phyloP scores from a whole-genome alignment of 257 asterid species.

The Nicotiana noctiflora region DNA sequence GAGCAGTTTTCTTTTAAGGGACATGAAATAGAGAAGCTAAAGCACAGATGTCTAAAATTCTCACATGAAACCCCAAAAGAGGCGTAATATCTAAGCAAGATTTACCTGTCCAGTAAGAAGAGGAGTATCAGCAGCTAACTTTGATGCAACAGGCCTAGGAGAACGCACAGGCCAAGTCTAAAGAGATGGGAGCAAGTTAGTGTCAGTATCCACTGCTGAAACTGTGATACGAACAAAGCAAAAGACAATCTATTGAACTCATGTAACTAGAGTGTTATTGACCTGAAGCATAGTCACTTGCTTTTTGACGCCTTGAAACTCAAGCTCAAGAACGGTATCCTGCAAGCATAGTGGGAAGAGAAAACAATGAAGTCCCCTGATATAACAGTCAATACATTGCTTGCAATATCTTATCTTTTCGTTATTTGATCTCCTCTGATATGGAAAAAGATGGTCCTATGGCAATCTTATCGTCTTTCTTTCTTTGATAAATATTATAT shows the following conservation, averaged over 20 bases:
- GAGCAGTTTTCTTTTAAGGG: conserved; percentile 14
- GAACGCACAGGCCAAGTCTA: conserved; percentile 98
- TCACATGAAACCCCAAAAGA: conserved; percentile 8
- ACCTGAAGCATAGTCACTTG: conserved; percentile 98
- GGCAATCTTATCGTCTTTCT: not conserved
- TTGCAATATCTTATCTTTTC: not conserved
- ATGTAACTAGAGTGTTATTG: conserved; percentile 2
- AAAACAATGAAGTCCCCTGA: not conserved
- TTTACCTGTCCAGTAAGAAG: conserved; percentile 98
- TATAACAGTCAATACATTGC: not conserved
- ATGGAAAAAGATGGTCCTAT: not conserved
- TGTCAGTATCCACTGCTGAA: conserved; percentile 8
- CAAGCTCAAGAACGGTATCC: conserved; percentile 99
- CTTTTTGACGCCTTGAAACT: conserved; percentile 96
- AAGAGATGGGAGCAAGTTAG: conserved; percentile 19
- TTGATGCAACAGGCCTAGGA: conserved; percentile 94
- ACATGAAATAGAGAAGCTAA: conserved; percentile 19
- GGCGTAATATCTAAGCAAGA: not conserved
- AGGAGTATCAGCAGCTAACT: conserved; percentile 98
- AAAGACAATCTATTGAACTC: conserved; percentile 2
- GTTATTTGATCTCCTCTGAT: not conserved
- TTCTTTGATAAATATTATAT: not conserved
- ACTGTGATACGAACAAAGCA: not conserved
- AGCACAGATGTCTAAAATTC: not conserved
- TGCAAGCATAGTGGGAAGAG: conserved; percentile 32